Base-by-base conservation (phyloP, 1,284 basidiomycete genomes). In the Abortiporus biennis region DNA sequence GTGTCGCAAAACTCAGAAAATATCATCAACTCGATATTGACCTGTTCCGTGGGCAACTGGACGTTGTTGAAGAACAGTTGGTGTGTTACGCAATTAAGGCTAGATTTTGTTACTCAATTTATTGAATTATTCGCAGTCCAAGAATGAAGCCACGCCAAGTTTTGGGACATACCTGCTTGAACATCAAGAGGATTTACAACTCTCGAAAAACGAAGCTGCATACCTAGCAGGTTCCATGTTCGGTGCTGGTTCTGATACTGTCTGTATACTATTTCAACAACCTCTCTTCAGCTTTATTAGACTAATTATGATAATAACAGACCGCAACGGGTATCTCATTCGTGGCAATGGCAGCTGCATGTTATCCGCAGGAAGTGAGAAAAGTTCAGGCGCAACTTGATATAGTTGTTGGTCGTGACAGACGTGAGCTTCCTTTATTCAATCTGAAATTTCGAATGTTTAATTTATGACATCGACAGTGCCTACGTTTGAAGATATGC, bases 221-320 rank as follows among this genome's bases (percentile, higher is more conserved):
- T 84, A 78, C 52, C 64, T 83, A 2, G 74, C 72, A 0, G 80
- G 81, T 1, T 70, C 70, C 4, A 71, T 82, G 62, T 82, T 80
- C 43, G 80, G 78, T 29, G 80, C 79, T 1, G 80, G 79, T 3
- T 72, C 71, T 2, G 80, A 80, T 43, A 82, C 79, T n/a, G 72
- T 72, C 36, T 9, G 42, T 51, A 9, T 32, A 0, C 21, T 17
- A 24, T 3, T 4, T n/a, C 23, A 12, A n/a, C 21, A 36, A 8
- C 17, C 8, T 29, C n/a, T 8, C 8, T 29, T 29, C 27, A 9
- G 9, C 8, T 8, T n/a, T 9, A 29, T 8, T 8, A 29, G 27
- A 29, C 33, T 47, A 24, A 41, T 24, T 6, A 9, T 17, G 19
- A 12, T 24, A 42, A 44, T 16, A 13, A 29, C 45, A 74, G 59